Conservation (phyloP, 2,329 filamentous ascomycete genomes). For the Aureobasidium leucospermi region DNA sequence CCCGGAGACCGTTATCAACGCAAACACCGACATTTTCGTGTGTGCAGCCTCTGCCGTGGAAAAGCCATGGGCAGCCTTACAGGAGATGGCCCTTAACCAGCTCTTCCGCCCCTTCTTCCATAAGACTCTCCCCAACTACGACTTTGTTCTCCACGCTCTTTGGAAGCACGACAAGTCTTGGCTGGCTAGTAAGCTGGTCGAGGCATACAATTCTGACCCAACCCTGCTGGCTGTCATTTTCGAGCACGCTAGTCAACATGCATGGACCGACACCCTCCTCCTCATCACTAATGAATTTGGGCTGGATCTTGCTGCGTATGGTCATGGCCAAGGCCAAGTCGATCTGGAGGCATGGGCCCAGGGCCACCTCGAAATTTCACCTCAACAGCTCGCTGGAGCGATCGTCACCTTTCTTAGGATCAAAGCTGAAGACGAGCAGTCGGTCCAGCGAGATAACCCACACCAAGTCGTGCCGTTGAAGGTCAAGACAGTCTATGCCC, state of each 20-base stretch:
- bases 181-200: conserved; percentile 73
- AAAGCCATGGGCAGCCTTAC: conserved; percentile 68
- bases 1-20: conserved; percentile 55
- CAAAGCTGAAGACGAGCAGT: conserved; percentile 74
- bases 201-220: conserved; percentile 64
- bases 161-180: conserved; percentile 88
- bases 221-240: conserved; percentile 62
- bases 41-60: conserved; percentile 71
- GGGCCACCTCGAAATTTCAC: conserved; percentile 46
- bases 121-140: conserved; percentile 68
- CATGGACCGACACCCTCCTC: conserved; percentile 77
- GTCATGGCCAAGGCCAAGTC: conserved; percentile 71
- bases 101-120: conserved; percentile 77
- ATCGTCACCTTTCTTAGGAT: conserved; percentile 75
- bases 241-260: conserved; percentile 72
- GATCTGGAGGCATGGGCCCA: conserved; percentile 77
- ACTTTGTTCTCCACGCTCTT: conserved; percentile 83
- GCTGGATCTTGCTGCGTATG: conserved; percentile 77
- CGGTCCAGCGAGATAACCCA: conserved; percentile 64
- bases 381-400: conserved; percentile 57
- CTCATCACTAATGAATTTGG: conserved; percentile 76
- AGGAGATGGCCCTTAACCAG: conserved; percentile 66
- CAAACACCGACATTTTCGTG: conserved; percentile 71
- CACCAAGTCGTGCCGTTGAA: conserved; percentile 62
- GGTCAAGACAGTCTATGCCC: conserved; percentile 73